Conservation (phyloP, 306 rosid species). For the Biancaea sappan region DNA sequence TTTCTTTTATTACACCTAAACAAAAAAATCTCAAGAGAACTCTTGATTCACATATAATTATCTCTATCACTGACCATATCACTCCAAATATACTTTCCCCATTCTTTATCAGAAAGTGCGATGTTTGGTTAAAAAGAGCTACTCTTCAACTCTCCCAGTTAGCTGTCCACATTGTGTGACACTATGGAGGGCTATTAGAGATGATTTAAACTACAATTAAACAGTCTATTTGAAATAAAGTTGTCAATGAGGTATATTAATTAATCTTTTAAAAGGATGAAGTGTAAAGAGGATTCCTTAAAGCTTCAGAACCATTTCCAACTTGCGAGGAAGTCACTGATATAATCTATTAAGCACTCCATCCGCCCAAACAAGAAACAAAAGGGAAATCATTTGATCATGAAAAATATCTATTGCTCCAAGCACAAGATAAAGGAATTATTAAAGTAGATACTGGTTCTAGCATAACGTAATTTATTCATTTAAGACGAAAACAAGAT, state of each 20-base stretch:
- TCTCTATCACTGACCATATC: too few species aligned
- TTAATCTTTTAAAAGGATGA: neutral
- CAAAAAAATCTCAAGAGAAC: too few species aligned
- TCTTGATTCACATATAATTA: too few species aligned
- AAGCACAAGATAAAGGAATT: too few species aligned
- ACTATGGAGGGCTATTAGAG: neutral
- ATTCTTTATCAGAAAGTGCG: too few species aligned
- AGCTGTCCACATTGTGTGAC: neutral
- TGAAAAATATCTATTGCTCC: slow-evolving; percentile 9
- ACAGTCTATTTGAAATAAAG: neutral
- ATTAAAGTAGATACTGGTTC: too few species aligned
- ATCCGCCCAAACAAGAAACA: slow-evolving; percentile 34
- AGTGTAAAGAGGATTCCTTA: neutral
- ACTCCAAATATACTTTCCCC: too few species aligned
- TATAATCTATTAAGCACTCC: slow-evolving; percentile 65
- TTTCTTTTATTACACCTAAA: too few species aligned
- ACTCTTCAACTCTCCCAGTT: neutral
- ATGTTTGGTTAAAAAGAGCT: neutral
- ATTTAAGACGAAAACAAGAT: too few species aligned
- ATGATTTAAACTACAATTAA: neutral
- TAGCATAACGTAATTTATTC: too few species aligned
- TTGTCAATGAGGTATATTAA: neutral
- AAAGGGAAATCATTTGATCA: slow-evolving; percentile 30
- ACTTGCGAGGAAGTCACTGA: slow-evolving; percentile 48
- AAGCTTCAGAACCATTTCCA: neutral